phyloP scores from a whole-genome alignment of 148 eudicot genomes.

The Fagopyrum homotropicum region DNA sequence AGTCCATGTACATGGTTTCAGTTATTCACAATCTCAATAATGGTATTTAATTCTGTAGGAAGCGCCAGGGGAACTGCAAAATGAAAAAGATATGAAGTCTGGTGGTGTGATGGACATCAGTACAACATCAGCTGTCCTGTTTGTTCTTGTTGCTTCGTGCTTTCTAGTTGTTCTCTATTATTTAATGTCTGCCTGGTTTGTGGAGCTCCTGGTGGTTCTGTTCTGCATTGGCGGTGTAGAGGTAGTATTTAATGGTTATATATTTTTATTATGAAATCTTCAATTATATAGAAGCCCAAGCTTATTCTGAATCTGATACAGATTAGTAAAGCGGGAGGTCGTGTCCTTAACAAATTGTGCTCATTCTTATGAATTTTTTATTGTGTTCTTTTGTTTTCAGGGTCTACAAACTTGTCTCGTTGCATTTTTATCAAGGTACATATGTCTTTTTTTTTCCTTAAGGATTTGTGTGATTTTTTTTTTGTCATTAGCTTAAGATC shows the following conservation, averaged over 20 bases:
- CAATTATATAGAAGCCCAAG: neutral
- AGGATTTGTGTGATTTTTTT: neutral
- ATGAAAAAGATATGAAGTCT: conserved; percentile 20
- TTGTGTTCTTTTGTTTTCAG: conserved; percentile 27
- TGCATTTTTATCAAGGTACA: conserved; percentile 68
- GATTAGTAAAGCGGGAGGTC: neutral
- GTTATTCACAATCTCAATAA: neutral
- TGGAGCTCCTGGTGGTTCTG: conserved; percentile 67
- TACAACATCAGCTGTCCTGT: conserved; percentile 56
- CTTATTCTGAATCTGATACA: neutral
- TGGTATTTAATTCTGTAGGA: conserved; percentile 33
- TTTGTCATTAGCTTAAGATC: neutral
- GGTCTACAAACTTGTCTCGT: conserved; percentile 73
- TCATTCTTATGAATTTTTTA: neutral
- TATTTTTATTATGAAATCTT: neutral
- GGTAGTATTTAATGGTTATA: conserved; percentile 30
- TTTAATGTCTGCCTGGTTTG: conserved; percentile 68
- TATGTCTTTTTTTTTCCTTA: neutral
- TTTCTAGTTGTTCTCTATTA: conserved; percentile 63
- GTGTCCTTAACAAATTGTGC: neutral
- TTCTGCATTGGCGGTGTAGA: conserved; percentile 89
- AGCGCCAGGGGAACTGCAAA: conserved; percentile 42
- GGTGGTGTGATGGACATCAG: conserved; percentile 58
- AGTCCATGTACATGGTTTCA: neutral
- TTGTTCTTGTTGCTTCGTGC: conserved; percentile 74